phyloP scores from a whole-genome alignment of 371 early-diverging fungal species.

The Dentiscutata heterogama region DNA sequence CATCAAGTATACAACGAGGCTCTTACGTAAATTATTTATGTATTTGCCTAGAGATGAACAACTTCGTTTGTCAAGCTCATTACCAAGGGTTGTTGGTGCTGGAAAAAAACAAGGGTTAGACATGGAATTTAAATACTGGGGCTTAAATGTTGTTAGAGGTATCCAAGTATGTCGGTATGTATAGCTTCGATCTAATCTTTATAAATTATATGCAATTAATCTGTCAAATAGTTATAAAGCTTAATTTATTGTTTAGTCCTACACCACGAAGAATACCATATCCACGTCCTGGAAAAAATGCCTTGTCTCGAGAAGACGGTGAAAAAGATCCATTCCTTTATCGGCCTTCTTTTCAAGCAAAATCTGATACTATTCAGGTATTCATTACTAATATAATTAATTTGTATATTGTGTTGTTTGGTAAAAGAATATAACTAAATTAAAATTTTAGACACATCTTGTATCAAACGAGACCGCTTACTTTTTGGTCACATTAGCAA shows the following conservation, averaged over 20 bases:
- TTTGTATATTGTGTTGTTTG: not conserved
- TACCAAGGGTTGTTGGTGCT: constrained; percentile 65
- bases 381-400: not conserved
- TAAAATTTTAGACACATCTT: constrained; percentile 54
- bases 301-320: not conserved
- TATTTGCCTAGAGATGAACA: constrained; percentile 76
- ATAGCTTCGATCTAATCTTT: not conserved
- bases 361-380: constrained; percentile 53
- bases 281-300: constrained; percentile 45
- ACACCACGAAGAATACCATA: constrained; percentile 56
- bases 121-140: constrained; percentile 57
- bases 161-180: constrained; percentile 58
- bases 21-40: constrained; percentile 71
- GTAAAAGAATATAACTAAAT: not conserved
- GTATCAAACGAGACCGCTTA: constrained; percentile 76
- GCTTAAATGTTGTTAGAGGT: constrained; percentile 50
- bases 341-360: constrained; percentile 76
- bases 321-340: constrained; percentile 73
- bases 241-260: constrained; percentile 50
- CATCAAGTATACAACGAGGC: constrained; percentile 70
- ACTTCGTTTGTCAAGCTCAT: constrained; percentile 67
- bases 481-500: constrained; percentile 75
- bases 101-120: constrained; percentile 55
- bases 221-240: not conserved
- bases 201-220: not conserved